Percentiles rank a stretch among this genome's conserved stretches.
These are phyloP conservation scores for Stylonectria norvegica DNA, from an alignment of 2,329 filamentous ascomycete species.

Conservation along the genomic window DNA sequence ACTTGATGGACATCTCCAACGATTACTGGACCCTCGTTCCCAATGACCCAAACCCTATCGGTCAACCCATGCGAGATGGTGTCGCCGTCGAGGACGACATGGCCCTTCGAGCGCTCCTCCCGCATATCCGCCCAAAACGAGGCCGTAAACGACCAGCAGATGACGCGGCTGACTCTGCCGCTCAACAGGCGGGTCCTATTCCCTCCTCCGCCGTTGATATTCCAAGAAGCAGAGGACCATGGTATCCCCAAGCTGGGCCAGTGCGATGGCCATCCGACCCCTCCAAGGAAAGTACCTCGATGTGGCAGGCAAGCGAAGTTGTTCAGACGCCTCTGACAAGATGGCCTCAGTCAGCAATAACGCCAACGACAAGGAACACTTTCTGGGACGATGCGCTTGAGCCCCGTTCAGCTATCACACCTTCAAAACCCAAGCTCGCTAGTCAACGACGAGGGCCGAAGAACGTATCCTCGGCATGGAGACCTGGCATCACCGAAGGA, in stretches of 20 bases:
- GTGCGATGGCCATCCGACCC: slow-evolving; percentile 50
- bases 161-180: slow-evolving; percentile 46
- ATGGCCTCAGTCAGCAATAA: slow-evolving; percentile 76
- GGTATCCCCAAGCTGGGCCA: slow-evolving; percentile 29
- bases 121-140: slow-evolving; percentile 65
- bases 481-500: slow-evolving; percentile 58
- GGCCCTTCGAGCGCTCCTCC: slow-evolving; percentile 77
- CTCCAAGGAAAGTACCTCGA: slow-evolving; percentile 36
- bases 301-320: slow-evolving; percentile 29
- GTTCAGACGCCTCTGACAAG: slow-evolving; percentile 60
- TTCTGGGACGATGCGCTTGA: slow-evolving; percentile 59
- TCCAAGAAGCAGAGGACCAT: slow-evolving; percentile 36
- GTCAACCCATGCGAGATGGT: slow-evolving; percentile 69
- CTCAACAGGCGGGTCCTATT: slow-evolving; percentile 62
- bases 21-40: slow-evolving; percentile 78
- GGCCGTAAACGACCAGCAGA: slow-evolving; percentile 63
- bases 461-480: slow-evolving; percentile 89
- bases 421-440: slow-evolving; percentile 51
- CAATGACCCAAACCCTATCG: slow-evolving; percentile 57
- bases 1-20: slow-evolving; percentile 73
- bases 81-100: slow-evolving; percentile 85
- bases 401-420: slow-evolving; percentile 71
- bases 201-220: slow-evolving; percentile 45
- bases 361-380: slow-evolving; percentile 53
- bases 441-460: slow-evolving; percentile 67